These are phyloP conservation scores for Drosera spatulata DNA, from an alignment of 179 eudicot genomes.

Conservation along the genomic window DNA sequence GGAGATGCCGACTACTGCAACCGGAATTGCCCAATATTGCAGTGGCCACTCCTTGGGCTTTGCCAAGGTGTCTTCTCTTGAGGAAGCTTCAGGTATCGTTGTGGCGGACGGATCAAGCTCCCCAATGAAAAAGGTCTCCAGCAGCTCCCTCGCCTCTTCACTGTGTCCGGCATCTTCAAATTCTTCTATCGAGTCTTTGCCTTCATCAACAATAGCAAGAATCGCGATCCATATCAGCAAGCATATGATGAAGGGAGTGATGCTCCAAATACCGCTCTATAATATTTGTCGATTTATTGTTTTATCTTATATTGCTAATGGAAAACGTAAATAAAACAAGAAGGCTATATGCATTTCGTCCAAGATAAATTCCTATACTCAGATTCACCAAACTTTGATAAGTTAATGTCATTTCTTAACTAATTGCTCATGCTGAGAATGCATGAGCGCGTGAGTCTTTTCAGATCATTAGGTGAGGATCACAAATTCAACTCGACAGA, in stretches of 20 bases:
- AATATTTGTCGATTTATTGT: background rate
- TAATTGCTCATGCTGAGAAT: background rate
- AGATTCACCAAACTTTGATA: too few species aligned
- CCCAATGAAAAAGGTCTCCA: slow-evolving; percentile 29
- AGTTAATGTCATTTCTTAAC: too few species aligned
- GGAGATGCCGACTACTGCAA: slow-evolving; percentile 43
- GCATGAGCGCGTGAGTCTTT: too few species aligned
- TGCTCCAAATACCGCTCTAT: background rate
- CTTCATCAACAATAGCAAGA: slow-evolving; percentile 7
- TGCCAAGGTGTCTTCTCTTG: slow-evolving; percentile 22
- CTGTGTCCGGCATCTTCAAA: slow-evolving; percentile 40
- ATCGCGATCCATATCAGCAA: background rate
- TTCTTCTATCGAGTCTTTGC: slow-evolving; percentile 32
- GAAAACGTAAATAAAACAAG: too few species aligned
- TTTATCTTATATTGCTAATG: too few species aligned
- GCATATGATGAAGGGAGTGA: background rate
- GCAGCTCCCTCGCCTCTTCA: slow-evolving; percentile 27
- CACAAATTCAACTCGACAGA: too few species aligned
- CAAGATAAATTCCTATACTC: too few species aligned
- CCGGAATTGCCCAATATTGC: slow-evolving; percentile 62
- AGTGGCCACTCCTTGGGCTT: slow-evolving; percentile 35
- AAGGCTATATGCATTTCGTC: too few species aligned
- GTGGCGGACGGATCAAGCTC: slow-evolving; percentile 32
- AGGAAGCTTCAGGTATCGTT: slow-evolving; percentile 31
- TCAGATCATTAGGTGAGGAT: too few species aligned